Conservation (phyloP, 495 filamentous ascomycete genomes). For the Neurospora tetrasperma region DNA sequence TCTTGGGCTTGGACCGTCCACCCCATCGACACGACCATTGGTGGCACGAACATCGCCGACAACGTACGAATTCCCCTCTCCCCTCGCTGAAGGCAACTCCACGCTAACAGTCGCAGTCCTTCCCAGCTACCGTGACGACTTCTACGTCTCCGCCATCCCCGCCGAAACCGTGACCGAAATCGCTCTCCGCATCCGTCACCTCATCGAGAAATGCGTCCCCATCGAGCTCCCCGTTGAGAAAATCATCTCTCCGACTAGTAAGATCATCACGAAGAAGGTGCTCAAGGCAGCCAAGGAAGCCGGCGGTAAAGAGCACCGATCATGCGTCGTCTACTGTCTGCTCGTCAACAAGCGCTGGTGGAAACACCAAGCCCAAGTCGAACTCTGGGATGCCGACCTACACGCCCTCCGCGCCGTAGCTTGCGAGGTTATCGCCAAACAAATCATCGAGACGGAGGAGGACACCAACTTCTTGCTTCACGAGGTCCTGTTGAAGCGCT, state of each 20-base stretch:
- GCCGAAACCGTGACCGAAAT: slow-evolving; percentile 70
- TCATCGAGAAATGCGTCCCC: slow-evolving; percentile 78
- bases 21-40: slow-evolving; percentile 24
- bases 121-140: slow-evolving; percentile 46
- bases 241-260: slow-evolving; percentile 70
- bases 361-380: slow-evolving; percentile 61
- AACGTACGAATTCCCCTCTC: slow-evolving; percentile 21
- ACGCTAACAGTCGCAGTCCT: slow-evolving; percentile 37
- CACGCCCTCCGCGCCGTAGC: slow-evolving; percentile 69
- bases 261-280: slow-evolving; percentile 71
- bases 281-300: slow-evolving; percentile 68
- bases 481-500: slow-evolving; percentile 79
- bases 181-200: slow-evolving; percentile 78
- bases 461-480: slow-evolving; percentile 68
- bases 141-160: slow-evolving; percentile 51
- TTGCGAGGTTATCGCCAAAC: slow-evolving; percentile 94
- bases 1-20: slow-evolving; percentile 36
- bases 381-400: slow-evolving; percentile 86
- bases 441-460: slow-evolving; percentile 76
- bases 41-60: slow-evolving; percentile 27
- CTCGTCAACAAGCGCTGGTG: slow-evolving; percentile 91
- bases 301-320: slow-evolving; percentile 61
- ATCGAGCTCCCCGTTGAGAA: slow-evolving; percentile 68
- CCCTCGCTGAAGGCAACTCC: slow-evolving; percentile 5
- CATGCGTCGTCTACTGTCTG: slow-evolving; percentile 74